phyloP scores from a whole-genome alignment of 225 moss, liverwort and hornwort species.

The Sphagnum tenellum region DNA sequence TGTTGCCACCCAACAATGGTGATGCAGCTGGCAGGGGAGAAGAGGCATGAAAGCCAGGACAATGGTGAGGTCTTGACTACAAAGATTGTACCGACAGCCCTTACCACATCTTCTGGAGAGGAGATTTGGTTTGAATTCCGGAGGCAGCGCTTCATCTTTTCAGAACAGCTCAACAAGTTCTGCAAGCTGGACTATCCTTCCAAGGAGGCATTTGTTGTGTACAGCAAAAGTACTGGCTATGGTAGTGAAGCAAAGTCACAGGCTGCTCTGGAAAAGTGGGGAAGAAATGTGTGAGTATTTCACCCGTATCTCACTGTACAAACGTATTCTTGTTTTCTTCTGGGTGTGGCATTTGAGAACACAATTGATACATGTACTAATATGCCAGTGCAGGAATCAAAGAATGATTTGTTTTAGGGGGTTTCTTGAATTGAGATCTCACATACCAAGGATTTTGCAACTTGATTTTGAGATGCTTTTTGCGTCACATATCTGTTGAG shows the following conservation, averaged over 20 bases:
- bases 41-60: constrained; percentile 43
- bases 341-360: too few species aligned
- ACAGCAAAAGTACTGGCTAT: constrained; percentile 72
- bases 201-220: constrained; percentile 70
- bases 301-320: too few species aligned
- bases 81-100: constrained; percentile 20
- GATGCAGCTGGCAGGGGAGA: constrained; percentile 61
- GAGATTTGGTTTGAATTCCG: constrained; percentile 94
- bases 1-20: neutral
- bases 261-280: constrained; percentile 86
- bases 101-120: constrained; percentile 13
- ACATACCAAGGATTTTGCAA: too few species aligned
- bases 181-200: constrained; percentile 88
- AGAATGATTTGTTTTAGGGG: too few species aligned
- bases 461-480: too few species aligned
- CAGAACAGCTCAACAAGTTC: constrained; percentile 61
- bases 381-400: too few species aligned
- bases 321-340: too few species aligned
- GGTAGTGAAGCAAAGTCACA: constrained; percentile 82
- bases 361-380: too few species aligned
- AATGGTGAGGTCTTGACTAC: constrained; percentile 30
- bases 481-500: too few species aligned
- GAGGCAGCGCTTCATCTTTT: constrained; percentile 80
- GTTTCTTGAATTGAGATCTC: too few species aligned
- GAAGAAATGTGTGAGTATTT: constrained; percentile 62